These are phyloP conservation scores for Citrus reticulata DNA, from an alignment of 345 rosid species.

Conservation along the genomic window DNA sequence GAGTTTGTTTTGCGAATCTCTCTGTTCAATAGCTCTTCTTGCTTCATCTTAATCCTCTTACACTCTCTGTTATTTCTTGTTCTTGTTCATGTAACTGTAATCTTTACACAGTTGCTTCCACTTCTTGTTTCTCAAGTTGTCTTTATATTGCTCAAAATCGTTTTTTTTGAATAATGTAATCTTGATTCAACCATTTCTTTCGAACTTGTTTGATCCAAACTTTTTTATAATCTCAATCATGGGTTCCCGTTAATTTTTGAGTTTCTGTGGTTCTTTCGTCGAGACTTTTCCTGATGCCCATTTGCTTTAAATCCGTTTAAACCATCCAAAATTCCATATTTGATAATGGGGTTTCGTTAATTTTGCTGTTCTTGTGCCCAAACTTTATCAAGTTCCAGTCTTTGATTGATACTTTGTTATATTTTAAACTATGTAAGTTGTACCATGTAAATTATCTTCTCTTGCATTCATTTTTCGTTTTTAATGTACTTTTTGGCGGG, in stretches of 20 bases:
- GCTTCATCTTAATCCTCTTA: constrained; percentile 6
- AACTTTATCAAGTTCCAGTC: constrained; percentile 9
- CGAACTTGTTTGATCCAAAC: constrained; percentile 10
- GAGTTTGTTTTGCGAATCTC: constrained; percentile 20
- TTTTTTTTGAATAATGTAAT: constrained; percentile 32
- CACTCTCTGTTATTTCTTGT: not conserved
- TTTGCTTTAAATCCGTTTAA: constrained; percentile 28
- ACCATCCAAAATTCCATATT: constrained; percentile 12
- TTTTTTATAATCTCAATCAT: constrained; percentile 20
- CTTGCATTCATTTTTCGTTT: constrained; percentile 9
- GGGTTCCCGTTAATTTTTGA: constrained; percentile 38
- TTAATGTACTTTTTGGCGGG: constrained; percentile 29
- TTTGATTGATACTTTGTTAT: constrained; percentile 3
- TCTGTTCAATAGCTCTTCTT: constrained; percentile 3
- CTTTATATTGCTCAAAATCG: constrained; percentile 7
- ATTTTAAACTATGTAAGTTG: constrained; percentile 13
- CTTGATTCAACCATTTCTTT: constrained; percentile 29
- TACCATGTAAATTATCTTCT: constrained; percentile 37
- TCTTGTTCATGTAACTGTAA: constrained; percentile 19
- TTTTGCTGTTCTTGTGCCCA: constrained; percentile 14
- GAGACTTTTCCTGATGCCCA: constrained; percentile 21
- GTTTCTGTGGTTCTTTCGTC: constrained; percentile 2
- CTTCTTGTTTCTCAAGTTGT: not conserved
- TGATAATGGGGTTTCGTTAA: constrained; percentile 46
- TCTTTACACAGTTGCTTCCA: not conserved